Evolutionary conservation across 805 yeast species (phyloP).

Genomic region (Jamesozyma lodderae): DNA sequence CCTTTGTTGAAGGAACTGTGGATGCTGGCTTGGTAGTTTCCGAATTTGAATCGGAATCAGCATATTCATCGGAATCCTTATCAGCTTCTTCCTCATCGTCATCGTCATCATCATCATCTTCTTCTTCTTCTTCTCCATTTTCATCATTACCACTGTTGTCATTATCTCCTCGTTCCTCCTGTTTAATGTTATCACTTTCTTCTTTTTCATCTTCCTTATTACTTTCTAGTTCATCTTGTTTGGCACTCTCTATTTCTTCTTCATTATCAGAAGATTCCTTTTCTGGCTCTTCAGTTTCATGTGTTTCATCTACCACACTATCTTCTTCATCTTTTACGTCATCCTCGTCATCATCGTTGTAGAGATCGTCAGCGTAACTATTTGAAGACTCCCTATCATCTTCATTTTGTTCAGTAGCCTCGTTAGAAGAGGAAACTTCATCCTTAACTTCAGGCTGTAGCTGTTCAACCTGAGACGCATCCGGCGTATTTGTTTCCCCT

Average conservation of each 20-base stretch:
- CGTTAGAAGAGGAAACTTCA: no score
- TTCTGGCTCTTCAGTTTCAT: constrained; percentile 1
- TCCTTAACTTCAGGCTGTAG: no score
- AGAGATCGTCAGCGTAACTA: not conserved
- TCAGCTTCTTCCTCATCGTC: constrained; percentile 10
- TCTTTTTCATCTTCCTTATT: constrained; percentile 7
- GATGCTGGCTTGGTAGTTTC: constrained; percentile 10
- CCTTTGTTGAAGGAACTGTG: not conserved
- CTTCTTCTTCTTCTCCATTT: constrained; percentile 5
- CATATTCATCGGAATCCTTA: constrained; percentile 26
- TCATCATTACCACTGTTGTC: not conserved
- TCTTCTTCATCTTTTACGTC: not conserved
- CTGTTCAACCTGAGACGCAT: no score
- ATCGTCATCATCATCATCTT: constrained; percentile 12
- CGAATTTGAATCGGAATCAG: no score
- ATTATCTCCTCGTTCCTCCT: not conserved
- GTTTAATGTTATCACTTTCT: not conserved
- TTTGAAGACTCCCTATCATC: constrained; percentile 4
- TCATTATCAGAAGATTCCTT: not conserved
- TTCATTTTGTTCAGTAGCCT: no score
- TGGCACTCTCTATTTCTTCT: not conserved
- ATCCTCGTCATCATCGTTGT: not conserved
- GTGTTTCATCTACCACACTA: constrained; percentile 1
- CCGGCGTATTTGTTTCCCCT: no score
- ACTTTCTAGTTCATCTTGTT: not conserved